These are phyloP conservation scores for Starmera dryadoides DNA, from an alignment of 805 yeast species.

Conservation along the genomic window DNA sequence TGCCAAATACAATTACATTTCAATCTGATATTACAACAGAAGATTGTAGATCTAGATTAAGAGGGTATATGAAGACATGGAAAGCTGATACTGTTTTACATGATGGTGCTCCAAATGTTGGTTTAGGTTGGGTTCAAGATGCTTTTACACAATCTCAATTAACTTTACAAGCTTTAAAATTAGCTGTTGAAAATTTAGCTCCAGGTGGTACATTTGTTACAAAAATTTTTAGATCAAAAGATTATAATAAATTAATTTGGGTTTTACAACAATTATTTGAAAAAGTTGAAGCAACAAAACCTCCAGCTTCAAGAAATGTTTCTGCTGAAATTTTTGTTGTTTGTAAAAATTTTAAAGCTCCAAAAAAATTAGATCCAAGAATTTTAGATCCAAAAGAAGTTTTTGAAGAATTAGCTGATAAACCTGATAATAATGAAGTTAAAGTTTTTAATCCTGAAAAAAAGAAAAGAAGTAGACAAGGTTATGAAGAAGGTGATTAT, in stretches of 20 bases:
- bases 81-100: constrained; percentile 96
- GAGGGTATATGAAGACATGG: constrained; percentile 98
- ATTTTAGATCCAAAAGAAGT: constrained; percentile 88
- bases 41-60: constrained; percentile 87
- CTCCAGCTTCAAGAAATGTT: constrained; percentile 97
- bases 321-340: constrained; percentile 99
- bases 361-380: constrained; percentile 89
- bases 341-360: constrained; percentile 93
- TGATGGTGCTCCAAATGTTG: constrained; percentile 99
- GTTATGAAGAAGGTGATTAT: constrained; percentile 94
- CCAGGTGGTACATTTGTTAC: constrained; percentile 96
- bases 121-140: constrained; percentile 99
- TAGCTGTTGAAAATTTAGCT: constrained; percentile 87
- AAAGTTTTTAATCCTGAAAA: constrained; percentile 93
- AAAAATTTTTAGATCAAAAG: constrained; percentile 96
- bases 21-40: constrained; percentile 98
- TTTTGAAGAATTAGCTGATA: constrained; percentile 82
- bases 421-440: constrained; percentile 76
- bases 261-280: constrained; percentile 93
- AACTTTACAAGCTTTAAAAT: constrained; percentile 84
- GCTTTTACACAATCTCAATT: constrained; percentile 97
- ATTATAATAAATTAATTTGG: constrained; percentile 96
- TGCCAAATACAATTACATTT: constrained; percentile 90
- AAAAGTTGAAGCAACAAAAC: constrained; percentile 97
- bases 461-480: constrained; percentile 84